A percentile compares a stretch with the other conserved stretches of the same genome.
These are phyloP conservation scores for Dacryopinax primogenitus DNA, from an alignment of 768 basidiomycete species.

Conservation along the genomic window DNA sequence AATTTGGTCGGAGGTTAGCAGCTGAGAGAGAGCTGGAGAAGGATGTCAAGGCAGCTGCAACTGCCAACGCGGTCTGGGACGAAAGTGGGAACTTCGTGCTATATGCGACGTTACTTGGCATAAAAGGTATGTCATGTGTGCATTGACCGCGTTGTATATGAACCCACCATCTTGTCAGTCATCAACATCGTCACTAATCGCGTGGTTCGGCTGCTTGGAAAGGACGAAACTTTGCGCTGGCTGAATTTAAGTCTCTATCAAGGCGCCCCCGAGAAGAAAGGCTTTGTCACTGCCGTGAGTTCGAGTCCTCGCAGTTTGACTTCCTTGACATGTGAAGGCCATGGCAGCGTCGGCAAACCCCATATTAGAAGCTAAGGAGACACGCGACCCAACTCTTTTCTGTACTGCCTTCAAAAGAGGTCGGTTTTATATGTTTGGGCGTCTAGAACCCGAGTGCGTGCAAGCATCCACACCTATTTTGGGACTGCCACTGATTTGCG, in stretches of 20 bases:
- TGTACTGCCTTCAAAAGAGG: conserved; percentile 87
- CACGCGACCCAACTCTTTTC: conserved; percentile 80
- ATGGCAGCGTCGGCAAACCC: conserved; percentile 97
- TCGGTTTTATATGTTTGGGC: conserved; percentile 90
- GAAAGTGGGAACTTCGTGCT: conserved; percentile 90
- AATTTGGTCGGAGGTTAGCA: conserved; percentile 93
- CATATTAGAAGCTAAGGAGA: conserved; percentile 70
- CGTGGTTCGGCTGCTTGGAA: conserved; percentile 74
- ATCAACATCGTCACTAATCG: conserved; percentile 92
- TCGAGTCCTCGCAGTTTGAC: not conserved
- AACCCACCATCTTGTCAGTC: conserved; percentile 36
- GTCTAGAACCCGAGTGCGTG: conserved; percentile 75
- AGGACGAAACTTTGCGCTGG: conserved; percentile 87
- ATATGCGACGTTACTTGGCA: conserved; percentile 85
- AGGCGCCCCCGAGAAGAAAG: conserved; percentile 81
- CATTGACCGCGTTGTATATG: not conserved
- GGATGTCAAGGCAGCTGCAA: conserved; percentile 34
- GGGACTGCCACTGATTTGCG: not conserved
- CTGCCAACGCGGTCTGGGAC: conserved; percentile 92
- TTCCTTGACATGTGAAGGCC: conserved; percentile 35
- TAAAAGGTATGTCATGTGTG: conserved; percentile 57
- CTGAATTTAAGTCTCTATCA: conserved; percentile 83
- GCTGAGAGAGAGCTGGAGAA: conserved; percentile 78
- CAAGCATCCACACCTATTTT: not conserved
- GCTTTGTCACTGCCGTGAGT: conserved; percentile 64